Evolutionary conservation across 768 basidiomycete genomes (phyloP).

Genomic region (Royoungia palumana): DNA sequence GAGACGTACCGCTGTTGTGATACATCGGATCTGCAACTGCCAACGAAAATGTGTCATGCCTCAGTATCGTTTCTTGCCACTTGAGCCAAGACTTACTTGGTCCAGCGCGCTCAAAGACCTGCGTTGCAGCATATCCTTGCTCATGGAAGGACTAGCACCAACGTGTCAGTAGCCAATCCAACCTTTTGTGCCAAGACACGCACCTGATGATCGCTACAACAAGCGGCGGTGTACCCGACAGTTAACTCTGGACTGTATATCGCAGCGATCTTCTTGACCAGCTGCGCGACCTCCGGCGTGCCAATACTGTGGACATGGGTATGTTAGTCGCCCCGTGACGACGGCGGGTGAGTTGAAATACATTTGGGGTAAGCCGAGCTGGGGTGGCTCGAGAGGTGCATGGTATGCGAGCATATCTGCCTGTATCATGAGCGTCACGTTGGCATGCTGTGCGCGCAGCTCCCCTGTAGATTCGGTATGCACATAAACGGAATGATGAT

Average conservation of each 20-base stretch:
- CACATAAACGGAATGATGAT: background rate
- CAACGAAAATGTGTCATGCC: background rate
- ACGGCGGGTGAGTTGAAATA: slow-evolving; percentile 34
- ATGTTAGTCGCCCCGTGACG: background rate
- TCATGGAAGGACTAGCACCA: slow-evolving; percentile 64
- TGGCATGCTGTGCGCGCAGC: slow-evolving; percentile 53
- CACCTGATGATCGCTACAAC: slow-evolving; percentile 91
- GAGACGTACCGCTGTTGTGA: slow-evolving; percentile 65
- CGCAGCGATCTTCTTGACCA: slow-evolving; percentile 70
- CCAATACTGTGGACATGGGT: slow-evolving; percentile 58
- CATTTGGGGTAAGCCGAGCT: slow-evolving; percentile 76
- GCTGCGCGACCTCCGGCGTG: slow-evolving; percentile 67
- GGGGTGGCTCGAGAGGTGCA: slow-evolving; percentile 70
- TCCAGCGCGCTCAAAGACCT: slow-evolving; percentile 86
- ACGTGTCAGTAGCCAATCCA: background rate
- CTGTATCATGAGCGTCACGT: slow-evolving; percentile 82
- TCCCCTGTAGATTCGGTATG: slow-evolving; percentile 40
- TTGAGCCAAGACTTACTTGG: slow-evolving; percentile 41
- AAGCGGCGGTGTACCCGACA: slow-evolving; percentile 70
- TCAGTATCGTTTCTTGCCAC: background rate
- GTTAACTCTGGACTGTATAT: slow-evolving; percentile 80
- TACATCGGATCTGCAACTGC: slow-evolving; percentile 89
- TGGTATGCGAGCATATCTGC: slow-evolving; percentile 93
- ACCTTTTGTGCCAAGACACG: slow-evolving; percentile 1
- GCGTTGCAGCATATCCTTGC: slow-evolving; percentile 82